These are phyloP conservation scores for Fusarium sp. DNA, from an alignment of 2,329 filamentous ascomycete genomes.

Conservation along the genomic window DNA sequence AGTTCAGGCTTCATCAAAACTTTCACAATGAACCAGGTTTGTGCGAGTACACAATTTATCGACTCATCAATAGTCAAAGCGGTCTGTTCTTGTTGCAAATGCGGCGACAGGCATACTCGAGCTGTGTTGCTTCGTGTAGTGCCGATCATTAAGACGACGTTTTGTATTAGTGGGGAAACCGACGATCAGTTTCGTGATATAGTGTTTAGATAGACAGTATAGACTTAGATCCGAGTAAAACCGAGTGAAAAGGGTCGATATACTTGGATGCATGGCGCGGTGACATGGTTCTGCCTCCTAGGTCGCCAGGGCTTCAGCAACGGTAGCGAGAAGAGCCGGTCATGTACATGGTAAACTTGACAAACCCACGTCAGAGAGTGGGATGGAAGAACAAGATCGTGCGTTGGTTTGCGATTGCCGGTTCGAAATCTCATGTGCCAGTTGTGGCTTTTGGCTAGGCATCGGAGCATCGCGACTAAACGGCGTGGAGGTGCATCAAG, in stretches of 20 bases:
- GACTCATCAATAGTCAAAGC: background rate
- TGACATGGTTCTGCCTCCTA: background rate
- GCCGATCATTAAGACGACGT: background rate
- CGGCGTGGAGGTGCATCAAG: background rate
- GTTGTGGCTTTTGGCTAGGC: background rate
- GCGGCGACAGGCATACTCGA: background rate
- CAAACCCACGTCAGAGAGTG: background rate
- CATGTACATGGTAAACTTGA: background rate
- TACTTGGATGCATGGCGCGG: background rate
- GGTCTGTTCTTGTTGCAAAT: background rate
- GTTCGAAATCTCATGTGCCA: background rate
- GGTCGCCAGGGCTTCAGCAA: background rate
- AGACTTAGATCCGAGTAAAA: background rate
- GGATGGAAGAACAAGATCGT: background rate
- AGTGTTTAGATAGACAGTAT: background rate
- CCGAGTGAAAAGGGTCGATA: background rate
- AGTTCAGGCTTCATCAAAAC: background rate
- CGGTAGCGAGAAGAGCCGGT: background rate
- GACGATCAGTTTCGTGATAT: background rate
- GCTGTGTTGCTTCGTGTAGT: background rate
- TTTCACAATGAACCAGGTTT: background rate
- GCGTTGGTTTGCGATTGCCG: background rate
- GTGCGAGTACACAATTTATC: background rate
- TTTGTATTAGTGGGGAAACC: background rate
- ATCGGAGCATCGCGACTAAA: background rate